Conservation (phyloP, 1,284 basidiomycete genomes). For the Tremellales sp. region DNA sequence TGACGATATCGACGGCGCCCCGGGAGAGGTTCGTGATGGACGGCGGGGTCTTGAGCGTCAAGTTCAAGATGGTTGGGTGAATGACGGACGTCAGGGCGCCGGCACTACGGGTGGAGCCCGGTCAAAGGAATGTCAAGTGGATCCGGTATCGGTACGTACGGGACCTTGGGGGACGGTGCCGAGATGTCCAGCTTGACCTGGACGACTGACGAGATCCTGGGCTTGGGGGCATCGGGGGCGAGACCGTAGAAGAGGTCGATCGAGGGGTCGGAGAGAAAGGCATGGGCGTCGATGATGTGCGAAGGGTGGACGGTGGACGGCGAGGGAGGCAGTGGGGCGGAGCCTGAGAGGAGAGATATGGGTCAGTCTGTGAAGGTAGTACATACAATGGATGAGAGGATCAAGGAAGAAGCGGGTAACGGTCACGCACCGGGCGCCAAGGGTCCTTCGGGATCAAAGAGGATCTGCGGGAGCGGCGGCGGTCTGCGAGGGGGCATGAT, state of each 20-base stretch:
- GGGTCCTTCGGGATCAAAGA: conserved; percentile 35
- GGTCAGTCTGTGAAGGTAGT: background rate
- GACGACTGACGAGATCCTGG: conserved; percentile 23
- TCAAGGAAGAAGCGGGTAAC: background rate
- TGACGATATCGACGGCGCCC: conserved; percentile 39
- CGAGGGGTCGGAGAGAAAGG: conserved; percentile 15
- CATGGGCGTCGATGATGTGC: conserved; percentile 40
- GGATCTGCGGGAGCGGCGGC: conserved; percentile 35
- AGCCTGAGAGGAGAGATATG: conserved; percentile 12
- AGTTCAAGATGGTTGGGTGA: conserved; percentile 35
- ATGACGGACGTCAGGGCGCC: conserved; percentile 30
- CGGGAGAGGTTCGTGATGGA: conserved; percentile 29
- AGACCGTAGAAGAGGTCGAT: conserved; percentile 20
- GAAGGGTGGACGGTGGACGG: conserved; percentile 37
- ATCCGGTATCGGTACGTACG: conserved; percentile 12
- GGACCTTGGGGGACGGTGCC: conserved; percentile 16
- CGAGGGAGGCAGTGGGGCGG: conserved; percentile 32
- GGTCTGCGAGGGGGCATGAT: conserved; percentile 38
- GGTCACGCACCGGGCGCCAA: conserved; percentile 33
- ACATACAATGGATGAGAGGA: background rate
- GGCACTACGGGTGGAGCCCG: conserved; percentile 3
- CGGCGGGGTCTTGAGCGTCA: conserved; percentile 24
- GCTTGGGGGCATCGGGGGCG: conserved; percentile 17
- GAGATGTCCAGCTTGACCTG: conserved; percentile 29
- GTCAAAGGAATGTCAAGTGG: background rate